Conservation (phyloP, 2,329 filamentous ascomycete species). For the Bipolaris oryzae region DNA sequence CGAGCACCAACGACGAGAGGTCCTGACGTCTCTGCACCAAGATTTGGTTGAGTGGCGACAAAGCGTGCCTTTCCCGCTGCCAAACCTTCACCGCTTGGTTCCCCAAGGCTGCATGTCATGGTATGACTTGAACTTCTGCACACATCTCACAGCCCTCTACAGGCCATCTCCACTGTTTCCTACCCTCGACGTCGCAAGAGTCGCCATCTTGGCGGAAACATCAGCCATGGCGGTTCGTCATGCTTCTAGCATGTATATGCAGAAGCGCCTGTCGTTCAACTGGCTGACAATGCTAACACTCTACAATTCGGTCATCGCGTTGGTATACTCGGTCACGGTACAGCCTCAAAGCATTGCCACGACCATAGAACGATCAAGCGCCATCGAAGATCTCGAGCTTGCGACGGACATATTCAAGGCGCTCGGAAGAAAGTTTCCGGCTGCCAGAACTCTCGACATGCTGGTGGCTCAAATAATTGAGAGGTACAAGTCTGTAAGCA, state of each 20-base stretch:
- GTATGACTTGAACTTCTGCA: background rate
- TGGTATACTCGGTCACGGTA: background rate
- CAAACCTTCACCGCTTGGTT: background rate
- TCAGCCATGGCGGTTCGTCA: background rate
- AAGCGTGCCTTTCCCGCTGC: background rate
- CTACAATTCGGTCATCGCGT: background rate
- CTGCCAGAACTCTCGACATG: background rate
- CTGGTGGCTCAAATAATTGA: background rate
- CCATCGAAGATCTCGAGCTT: background rate
- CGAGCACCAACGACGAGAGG: background rate
- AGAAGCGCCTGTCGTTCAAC: background rate
- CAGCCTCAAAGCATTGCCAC: background rate
- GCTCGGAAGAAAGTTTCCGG: background rate
- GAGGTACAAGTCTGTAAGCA: background rate
- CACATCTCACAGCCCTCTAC: background rate
- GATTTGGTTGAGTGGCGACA: background rate
- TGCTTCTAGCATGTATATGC: background rate
- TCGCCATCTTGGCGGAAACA: background rate
- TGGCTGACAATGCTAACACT: background rate
- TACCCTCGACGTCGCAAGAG: background rate
- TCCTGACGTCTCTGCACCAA: background rate
- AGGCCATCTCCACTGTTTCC: background rate
- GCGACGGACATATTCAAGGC: background rate
- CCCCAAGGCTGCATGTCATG: background rate
- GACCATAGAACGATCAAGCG: background rate